These are phyloP conservation scores for Calonectria henricotiae DNA, from an alignment of 2,329 filamentous ascomycete genomes.

Conservation along the genomic window DNA sequence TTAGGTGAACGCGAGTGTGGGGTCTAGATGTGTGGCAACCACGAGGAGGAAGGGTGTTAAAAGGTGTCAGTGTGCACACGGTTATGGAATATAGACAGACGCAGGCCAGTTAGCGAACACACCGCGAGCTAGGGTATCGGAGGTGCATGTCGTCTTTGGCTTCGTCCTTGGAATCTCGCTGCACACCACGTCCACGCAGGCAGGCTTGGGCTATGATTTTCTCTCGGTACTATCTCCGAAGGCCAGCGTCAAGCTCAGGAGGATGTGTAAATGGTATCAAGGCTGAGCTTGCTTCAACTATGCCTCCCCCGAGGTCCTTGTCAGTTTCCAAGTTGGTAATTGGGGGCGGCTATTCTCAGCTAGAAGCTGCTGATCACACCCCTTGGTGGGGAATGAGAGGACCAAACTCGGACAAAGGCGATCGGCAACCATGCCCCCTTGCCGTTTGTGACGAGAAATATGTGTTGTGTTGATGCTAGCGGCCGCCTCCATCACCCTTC, in stretches of 20 bases:
- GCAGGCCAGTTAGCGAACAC: constrained; percentile 24
- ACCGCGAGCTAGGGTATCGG: constrained; percentile 37
- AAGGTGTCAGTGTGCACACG: constrained; percentile 6
- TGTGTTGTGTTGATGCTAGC: constrained; percentile 29
- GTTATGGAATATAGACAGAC: constrained; percentile 2
- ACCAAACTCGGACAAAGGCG: constrained; percentile 23
- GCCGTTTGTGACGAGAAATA: constrained; percentile 17
- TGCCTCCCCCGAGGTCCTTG: constrained; percentile 16
- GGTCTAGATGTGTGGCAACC: constrained; percentile 32
- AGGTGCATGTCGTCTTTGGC: constrained; percentile 16
- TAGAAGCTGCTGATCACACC: constrained; percentile 30
- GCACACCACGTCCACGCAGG: not conserved
- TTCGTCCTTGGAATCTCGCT: constrained; percentile 15
- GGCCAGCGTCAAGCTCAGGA: constrained; percentile 9
- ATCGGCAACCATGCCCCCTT: constrained; percentile 29
- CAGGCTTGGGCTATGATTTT: constrained; percentile 4
- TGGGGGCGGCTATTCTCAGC: not conserved
- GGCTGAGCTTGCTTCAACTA: constrained; percentile 12
- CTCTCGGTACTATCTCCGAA: not conserved
- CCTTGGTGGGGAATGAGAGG: constrained; percentile 15
- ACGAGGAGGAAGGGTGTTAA: constrained; percentile 25
- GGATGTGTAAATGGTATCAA: constrained; percentile 17
- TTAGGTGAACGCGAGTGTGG: constrained; percentile 8
- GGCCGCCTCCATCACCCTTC: constrained; percentile 24
- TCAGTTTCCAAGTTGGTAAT: constrained; percentile 12